Base-by-base conservation (phyloP, 1,284 basidiomycete species). In the Tetrapyrgos nigripes region DNA sequence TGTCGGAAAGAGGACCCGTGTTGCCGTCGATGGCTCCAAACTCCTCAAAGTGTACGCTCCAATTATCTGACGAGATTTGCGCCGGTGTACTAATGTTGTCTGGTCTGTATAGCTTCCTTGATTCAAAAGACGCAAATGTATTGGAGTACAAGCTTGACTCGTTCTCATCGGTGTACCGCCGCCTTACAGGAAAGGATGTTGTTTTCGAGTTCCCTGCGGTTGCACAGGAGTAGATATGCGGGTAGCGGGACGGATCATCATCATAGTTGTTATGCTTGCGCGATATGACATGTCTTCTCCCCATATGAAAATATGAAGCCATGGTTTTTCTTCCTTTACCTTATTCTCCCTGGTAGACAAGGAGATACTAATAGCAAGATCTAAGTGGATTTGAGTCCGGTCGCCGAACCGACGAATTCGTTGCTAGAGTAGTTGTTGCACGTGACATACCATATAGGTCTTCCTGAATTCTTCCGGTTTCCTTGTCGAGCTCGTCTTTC, bases 131-230 rank as follows among this genome's bases (percentile, higher is more conserved):
- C 77, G 88, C 95, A 63, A 99, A 96, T 76, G 94, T 94, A 73
- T 87, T 99, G 77, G 97, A 99, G 86, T 98, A 99, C 93, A 99
- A 99, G 89, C 85, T 97, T 65, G 95, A 97, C 80, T 95, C 93
- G 62, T 97, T 97, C 83, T 91, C 94, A 61, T 94, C 92, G 56
- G 93, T 97, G 66, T 97, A 97, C 86, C 92, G 93, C 76, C 91
- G 92, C 70, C 81, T 97, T 75, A 97, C 94, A 67, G 95, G 95
- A 73, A 96, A 96, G 84, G 94, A 96, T 68, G 94, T 97, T 63
- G 88, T 91, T 57, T 94, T 94, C 73, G 91, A 94, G 83, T 93
- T 93, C 83, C 92, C 91, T 45, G 85, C 87, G 61, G 84, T 84
- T 70, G 77, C 80, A 62, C 84, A 86, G 73, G 88, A 88, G 72